Percentiles rank a stretch among this genome's conserved stretches.
These are phyloP conservation scores for Marasmius sp. DNA, from an alignment of 1,284 basidiomycete species.

Conservation along the genomic window DNA sequence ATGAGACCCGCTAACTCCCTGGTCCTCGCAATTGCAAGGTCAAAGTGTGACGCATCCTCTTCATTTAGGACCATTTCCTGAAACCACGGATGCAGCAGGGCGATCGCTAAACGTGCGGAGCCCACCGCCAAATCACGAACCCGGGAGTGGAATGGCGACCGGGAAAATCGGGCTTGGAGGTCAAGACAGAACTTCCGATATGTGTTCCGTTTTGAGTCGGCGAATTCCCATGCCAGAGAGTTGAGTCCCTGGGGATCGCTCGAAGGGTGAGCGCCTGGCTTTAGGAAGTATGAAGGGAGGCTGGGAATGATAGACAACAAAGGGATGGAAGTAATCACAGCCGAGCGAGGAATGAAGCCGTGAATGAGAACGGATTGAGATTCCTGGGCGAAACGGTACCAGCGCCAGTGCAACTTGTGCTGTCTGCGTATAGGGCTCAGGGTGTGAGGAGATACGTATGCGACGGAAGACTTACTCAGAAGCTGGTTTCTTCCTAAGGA, in stretches of 20 bases:
- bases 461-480: slow-evolving; percentile 47
- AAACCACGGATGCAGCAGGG: slow-evolving; percentile 69
- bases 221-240: slow-evolving; percentile 58
- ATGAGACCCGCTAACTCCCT: slow-evolving; percentile 57
- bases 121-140: slow-evolving; percentile 65
- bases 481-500: slow-evolving; percentile 49
- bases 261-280: slow-evolving; percentile 25
- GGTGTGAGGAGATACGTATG: not conserved
- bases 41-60: slow-evolving; percentile 35
- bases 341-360: slow-evolving; percentile 61
- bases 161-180: slow-evolving; percentile 61
- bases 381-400: slow-evolving; percentile 71
- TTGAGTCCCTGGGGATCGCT: not conserved
- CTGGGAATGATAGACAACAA: slow-evolving; percentile 60
- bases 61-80: slow-evolving; percentile 45
- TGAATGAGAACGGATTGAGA: slow-evolving; percentile 73
- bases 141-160: slow-evolving; percentile 49
- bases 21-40: slow-evolving; percentile 45
- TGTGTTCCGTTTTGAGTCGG: slow-evolving; percentile 49
- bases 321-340: slow-evolving; percentile 68
- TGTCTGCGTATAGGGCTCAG: slow-evolving; percentile 40
- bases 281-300: slow-evolving; percentile 70
- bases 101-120: slow-evolving; percentile 63
- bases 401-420: slow-evolving; percentile 66
- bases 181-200: slow-evolving; percentile 71